A percentile compares a stretch with the other conserved stretches of the same genome.
phyloP scores from a whole-genome alignment of 345 rosid genomes.

The Syzygium grande region DNA sequence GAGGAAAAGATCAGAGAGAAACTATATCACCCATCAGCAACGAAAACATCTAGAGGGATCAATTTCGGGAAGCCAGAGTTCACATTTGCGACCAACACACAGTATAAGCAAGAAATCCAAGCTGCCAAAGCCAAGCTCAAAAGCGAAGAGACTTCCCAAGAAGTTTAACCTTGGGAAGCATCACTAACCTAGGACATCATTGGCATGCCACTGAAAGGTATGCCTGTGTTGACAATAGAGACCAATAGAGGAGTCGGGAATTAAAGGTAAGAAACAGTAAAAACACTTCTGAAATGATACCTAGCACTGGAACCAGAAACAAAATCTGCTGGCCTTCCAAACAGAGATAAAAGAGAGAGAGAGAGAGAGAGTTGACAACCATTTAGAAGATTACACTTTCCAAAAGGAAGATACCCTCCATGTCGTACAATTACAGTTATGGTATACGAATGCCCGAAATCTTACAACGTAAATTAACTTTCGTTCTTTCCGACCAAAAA shows the following conservation, averaged over 20 bases:
- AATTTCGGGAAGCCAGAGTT: not conserved
- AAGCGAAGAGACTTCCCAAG: not conserved
- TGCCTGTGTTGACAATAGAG: not conserved
- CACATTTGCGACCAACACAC: not conserved
- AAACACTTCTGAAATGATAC: not conserved
- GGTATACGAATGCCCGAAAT: not conserved
- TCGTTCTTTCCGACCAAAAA: not conserved
- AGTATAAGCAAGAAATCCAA: not conserved
- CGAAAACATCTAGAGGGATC: not conserved
- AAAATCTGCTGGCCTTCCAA: not conserved
- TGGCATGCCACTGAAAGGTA: not conserved
- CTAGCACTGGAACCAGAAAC: not conserved
- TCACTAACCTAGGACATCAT: not conserved
- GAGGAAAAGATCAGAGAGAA: not conserved
- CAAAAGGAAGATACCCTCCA: not conserved
- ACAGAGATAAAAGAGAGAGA: not conserved
- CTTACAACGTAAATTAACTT: slow-evolving; percentile 1
- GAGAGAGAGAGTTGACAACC: not conserved
- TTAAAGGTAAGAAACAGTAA: not conserved
- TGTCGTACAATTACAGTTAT: not conserved
- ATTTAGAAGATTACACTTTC: not conserved
- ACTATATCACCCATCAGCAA: not conserved
- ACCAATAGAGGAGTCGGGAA: not conserved
- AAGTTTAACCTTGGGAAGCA: not conserved
- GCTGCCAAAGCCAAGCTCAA: not conserved